Evolutionary conservation across 768 basidiomycete genomes (phyloP).

Genomic region (Flagelloscypha sp.): DNA sequence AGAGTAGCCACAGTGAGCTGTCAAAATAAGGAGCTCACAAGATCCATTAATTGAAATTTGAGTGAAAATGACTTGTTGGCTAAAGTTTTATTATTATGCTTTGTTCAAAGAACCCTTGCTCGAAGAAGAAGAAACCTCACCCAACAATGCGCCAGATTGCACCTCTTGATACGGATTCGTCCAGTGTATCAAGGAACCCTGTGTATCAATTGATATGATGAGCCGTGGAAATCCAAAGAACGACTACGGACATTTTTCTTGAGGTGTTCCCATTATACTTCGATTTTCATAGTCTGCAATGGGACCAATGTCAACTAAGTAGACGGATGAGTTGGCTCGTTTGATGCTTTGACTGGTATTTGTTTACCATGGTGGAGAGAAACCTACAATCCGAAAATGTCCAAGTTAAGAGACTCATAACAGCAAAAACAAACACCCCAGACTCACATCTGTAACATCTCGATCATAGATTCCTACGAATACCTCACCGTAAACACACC

Average conservation of each 20-base stretch:
- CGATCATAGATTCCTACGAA: slow-evolving; percentile 42
- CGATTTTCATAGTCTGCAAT: slow-evolving; percentile 34
- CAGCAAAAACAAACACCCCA: slow-evolving; percentile 5
- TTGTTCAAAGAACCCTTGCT: not conserved
- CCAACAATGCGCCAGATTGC: slow-evolving; percentile 52
- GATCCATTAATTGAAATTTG: slow-evolving; percentile 31
- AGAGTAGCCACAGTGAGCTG: too few relatives aligned
- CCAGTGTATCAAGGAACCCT: slow-evolving; percentile 44
- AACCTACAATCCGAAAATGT: slow-evolving; percentile 5
- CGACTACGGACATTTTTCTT: slow-evolving; percentile 41
- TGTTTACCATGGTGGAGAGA: too few relatives aligned
- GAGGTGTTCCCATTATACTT: slow-evolving; percentile 45
- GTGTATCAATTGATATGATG: not conserved
- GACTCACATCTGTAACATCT: slow-evolving; percentile 46
- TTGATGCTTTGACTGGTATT: too few relatives aligned
- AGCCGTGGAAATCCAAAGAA: not conserved
- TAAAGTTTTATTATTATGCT: slow-evolving; percentile 15
- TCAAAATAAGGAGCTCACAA: too few relatives aligned
- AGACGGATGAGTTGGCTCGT: too few relatives aligned
- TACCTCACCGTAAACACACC: not conserved
- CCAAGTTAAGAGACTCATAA: slow-evolving; percentile 1
- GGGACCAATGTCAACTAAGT: too few relatives aligned
- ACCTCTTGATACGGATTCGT: slow-evolving; percentile 35
- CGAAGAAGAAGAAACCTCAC: slow-evolving; percentile 16
- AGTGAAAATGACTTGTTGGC: slow-evolving; percentile 52